Evolutionary conservation across 352 stramenopile genomes (phyloP).

Genomic region (Globisporangium nagaii): DNA sequence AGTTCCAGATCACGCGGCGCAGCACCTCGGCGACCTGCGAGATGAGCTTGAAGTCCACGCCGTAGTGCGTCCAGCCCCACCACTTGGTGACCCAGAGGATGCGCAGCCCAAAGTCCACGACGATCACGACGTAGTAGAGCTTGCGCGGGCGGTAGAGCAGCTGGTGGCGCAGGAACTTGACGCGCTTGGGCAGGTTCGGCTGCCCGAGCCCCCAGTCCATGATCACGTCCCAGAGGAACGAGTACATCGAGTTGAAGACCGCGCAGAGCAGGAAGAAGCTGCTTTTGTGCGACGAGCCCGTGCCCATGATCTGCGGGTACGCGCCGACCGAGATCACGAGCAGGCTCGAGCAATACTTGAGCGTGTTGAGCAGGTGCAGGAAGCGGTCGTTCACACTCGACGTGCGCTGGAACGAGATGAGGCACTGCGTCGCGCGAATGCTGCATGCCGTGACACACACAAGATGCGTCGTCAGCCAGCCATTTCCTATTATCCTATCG

Average conservation of each 20-base stretch:
- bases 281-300: constrained; percentile 40
- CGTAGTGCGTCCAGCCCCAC: constrained; percentile 72
- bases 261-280: constrained; percentile 74
- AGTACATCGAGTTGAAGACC: constrained; percentile 94
- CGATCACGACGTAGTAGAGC: constrained; percentile 92
- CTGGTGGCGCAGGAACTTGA: constrained; percentile 58
- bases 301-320: constrained; percentile 64
- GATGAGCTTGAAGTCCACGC: constrained; percentile 77
- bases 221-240: constrained; percentile 96
- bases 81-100: constrained; percentile 94
- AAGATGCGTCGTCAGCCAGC: not conserved
- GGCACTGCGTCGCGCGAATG: constrained; percentile 73
- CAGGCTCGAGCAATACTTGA: constrained; percentile 83
- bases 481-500: not conserved
- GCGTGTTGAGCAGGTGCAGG: constrained; percentile 77
- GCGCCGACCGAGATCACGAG: constrained; percentile 74
- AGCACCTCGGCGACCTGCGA: constrained; percentile 90
- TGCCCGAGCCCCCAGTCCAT: constrained; percentile 96
- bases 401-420: constrained; percentile 79
- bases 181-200: constrained; percentile 34
- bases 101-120: constrained; percentile 89
- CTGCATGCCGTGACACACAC: constrained; percentile 17
- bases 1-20: constrained; percentile 91
- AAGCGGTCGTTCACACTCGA: constrained; percentile 65
- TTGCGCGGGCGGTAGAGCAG: constrained; percentile 49